phyloP scores from a whole-genome alignment of 176 grass and related monocot genomes.

The Phragmites australis region DNA sequence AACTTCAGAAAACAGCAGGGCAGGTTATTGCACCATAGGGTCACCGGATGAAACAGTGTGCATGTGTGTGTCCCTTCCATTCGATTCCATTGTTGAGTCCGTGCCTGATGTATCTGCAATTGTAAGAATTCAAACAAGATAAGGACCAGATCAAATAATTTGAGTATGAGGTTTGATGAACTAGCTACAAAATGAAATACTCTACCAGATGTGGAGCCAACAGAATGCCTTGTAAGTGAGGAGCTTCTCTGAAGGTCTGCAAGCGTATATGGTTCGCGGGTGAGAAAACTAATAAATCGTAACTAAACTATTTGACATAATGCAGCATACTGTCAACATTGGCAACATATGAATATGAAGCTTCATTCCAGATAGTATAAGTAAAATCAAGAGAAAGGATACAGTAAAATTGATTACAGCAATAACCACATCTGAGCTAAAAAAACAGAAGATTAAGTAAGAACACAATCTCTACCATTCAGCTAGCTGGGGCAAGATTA shows the following conservation, averaged over 20 bases:
- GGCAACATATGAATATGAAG: too few species aligned
- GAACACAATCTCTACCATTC: not conserved
- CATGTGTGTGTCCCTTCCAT: constrained; percentile 48
- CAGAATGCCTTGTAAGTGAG: constrained; percentile 53
- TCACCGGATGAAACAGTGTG: constrained; percentile 47
- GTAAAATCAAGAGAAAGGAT: not conserved
- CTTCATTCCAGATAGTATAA: too few species aligned
- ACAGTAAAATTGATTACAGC: not conserved
- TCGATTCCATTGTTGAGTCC: constrained; percentile 44
- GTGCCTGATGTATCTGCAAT: constrained; percentile 46
- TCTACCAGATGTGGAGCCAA: constrained; percentile 55
- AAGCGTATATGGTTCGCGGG: constrained; percentile 20
- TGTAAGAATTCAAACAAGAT: constrained; percentile 29
- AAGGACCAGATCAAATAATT: not conserved
- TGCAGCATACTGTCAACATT: not conserved
- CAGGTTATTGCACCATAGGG: constrained; percentile 54
- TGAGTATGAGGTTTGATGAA: constrained; percentile 2
- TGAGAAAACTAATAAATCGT: not conserved
- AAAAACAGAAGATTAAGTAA: not conserved
- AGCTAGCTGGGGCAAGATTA: not conserved
- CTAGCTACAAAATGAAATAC: not conserved
- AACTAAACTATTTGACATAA: constrained; percentile 25
- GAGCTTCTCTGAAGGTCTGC: constrained; percentile 56
- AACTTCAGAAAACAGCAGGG: not conserved
- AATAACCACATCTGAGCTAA: not conserved